Conservation (phyloP, 192 early-diverging fungal genomes). For the Mycoemilia scoparia region DNA sequence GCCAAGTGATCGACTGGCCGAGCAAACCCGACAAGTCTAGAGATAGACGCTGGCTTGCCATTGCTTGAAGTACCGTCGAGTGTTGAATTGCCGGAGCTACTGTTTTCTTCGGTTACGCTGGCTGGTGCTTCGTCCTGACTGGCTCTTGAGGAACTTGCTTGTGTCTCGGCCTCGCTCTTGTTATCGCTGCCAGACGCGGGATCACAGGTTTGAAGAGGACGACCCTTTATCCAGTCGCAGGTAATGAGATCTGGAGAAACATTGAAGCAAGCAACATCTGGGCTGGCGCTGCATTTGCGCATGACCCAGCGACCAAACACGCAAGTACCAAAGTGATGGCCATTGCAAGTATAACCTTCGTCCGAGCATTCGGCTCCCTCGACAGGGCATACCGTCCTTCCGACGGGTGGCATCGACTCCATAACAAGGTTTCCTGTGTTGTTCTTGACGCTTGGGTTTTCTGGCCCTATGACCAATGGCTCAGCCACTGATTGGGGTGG, state of each 20-base stretch:
- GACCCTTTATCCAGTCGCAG: conserved; percentile 27
- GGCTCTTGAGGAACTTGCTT: conserved; percentile 10
- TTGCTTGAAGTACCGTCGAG: conserved; percentile 15
- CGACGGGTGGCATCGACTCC: too few species aligned
- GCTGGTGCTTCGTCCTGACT: conserved; percentile 4
- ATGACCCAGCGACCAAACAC: conserved; percentile 27
- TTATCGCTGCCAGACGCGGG: conserved; percentile 16
- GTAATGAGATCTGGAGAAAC: conserved; percentile 16
- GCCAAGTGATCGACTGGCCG: too few species aligned
- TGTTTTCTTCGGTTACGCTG: conserved; percentile 18
- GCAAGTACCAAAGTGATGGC: conserved; percentile 29
- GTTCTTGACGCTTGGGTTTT: too few species aligned
- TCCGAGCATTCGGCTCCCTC: conserved; percentile 8
- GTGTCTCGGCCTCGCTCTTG: conserved; percentile 27
- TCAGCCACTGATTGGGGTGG: too few species aligned
- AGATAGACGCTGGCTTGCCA: conserved; percentile 16
- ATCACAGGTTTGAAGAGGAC: conserved; percentile 25
- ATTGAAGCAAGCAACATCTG: conserved; percentile 22
- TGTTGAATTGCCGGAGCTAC: conserved; percentile 15
- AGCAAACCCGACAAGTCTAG: conserved; percentile 12
- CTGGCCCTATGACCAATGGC: too few species aligned
- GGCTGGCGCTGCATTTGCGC: conserved; percentile 25
- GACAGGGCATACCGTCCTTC: too few species aligned
- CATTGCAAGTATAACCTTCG: conserved; percentile 22
- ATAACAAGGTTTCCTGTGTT: too few species aligned